Conservation (phyloP, 768 basidiomycete genomes). For the Leccinum olivaceopallidum region DNA sequence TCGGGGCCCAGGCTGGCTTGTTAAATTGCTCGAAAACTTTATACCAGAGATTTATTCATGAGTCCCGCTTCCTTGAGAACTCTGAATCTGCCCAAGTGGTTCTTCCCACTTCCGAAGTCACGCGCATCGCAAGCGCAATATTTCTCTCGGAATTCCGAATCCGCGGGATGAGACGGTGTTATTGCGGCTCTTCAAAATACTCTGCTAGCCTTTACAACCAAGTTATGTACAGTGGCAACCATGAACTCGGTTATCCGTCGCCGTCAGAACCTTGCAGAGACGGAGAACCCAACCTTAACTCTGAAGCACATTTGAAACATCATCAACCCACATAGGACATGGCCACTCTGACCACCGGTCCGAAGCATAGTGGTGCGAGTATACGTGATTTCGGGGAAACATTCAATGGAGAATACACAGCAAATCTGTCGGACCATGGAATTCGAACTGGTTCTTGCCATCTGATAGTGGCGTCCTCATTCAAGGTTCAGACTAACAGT, state of each 20-base stretch:
- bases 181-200: constrained; percentile 1
- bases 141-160: neutral
- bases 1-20: neutral
- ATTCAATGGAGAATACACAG: neutral
- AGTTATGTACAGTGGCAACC: constrained; percentile 1
- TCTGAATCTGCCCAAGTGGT: neutral
- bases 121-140: neutral
- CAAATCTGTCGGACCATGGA: neutral
- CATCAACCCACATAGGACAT: neutral
- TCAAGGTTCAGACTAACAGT: constrained; percentile 12
- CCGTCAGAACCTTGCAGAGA: neutral
- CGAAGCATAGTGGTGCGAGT: neutral
- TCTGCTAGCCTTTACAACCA: neutral
- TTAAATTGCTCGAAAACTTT: neutral
- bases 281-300: neutral
- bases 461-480: constrained; percentile 10
- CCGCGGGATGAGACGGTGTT: constrained; percentile 13
- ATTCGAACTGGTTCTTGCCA: constrained; percentile 2
- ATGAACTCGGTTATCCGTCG: neutral
- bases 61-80: constrained; percentile 3
- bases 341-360: neutral
- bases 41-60: neutral
- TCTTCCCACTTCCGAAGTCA: neutral
- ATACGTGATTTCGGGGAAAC: neutral
- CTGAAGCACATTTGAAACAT: neutral